Base-by-base conservation (phyloP, 2,329 filamentous ascomycete species). In the Hirsutella thompsonii region DNA sequence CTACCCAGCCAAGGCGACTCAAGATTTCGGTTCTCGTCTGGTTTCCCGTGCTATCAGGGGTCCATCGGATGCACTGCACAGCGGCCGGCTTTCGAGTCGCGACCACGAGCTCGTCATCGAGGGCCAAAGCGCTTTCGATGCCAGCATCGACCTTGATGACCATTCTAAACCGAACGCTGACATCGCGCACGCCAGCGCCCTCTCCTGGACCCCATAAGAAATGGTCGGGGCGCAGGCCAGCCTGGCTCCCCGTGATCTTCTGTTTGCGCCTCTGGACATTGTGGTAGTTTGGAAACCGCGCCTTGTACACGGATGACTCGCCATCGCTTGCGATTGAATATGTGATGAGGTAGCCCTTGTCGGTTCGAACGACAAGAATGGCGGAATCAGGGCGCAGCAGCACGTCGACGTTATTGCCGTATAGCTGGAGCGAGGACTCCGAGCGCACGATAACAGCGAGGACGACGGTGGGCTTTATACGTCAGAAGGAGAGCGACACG, bases 71-170 rank as follows among this genome's bases (percentile, higher is more conserved):
- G 62, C 89, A 95, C 60, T 98, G 92, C 14, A 96, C 79, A n/a
- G 92, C 90, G 1, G 89, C 81, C 3, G 92, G 92, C 55, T 92
- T 94, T 43, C 78, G 72, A 1, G 92, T 98, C 4, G 92, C 86
- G 40, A 98, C 89, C 19, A 96, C 72, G 33, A 98, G 68, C 59
- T 96, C 92, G 42, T 94, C 86, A 49, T 96, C 92, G 19, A 96
- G 71, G 2, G 92, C 90, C 41, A 96, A 66, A 10, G 85, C 87
- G 53, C 81, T 85, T 50, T 81, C 80, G 51, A 98, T 95, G 2
- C 92, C 92, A 3, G 92, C 92, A 61, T 98, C 92, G 16, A 98
- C 87, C 57, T 94, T 93, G 55, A 98, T 96, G 13, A 94, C 90
- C 84, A 95, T 94, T 43, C 90, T 78, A 61, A 98, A 98, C 10